Percentiles rank a stretch among this genome's conserved stretches.
phyloP scores from a whole-genome alignment of 179 eudicot species.

The Spinacia oleracea region DNA sequence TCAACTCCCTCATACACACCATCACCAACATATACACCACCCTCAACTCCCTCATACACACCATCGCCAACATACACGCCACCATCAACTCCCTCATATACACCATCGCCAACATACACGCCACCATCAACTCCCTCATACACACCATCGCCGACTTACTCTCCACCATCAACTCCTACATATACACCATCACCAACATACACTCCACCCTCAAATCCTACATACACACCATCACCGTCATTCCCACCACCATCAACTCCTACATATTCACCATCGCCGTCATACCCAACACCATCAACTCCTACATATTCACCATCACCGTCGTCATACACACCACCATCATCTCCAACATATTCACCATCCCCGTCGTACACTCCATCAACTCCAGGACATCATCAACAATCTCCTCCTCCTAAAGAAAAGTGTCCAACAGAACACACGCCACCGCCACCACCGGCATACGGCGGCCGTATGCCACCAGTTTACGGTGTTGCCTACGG shows the following conservation, averaged over 20 bases:
- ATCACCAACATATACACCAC: neutral
- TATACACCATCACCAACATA: conserved; percentile 17
- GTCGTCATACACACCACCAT: neutral
- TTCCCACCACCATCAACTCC: neutral
- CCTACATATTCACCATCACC: conserved; percentile 19
- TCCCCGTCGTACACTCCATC: conserved; percentile 8
- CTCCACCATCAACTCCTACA: conserved; percentile 9
- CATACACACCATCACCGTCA: conserved; percentile 18
- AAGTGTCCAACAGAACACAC: neutral
- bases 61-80: conserved; percentile 21
- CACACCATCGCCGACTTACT: conserved; percentile 11
- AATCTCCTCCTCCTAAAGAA: conserved; percentile 5
- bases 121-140: conserved; percentile 9
- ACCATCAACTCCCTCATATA: neutral
- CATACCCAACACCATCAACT: neutral
- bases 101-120: conserved; percentile 12
- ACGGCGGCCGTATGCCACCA: conserved; percentile 26
- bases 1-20: neutral
- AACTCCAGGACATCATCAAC: conserved; percentile 1
- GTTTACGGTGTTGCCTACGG: conserved; percentile 27
- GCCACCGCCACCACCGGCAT: conserved; percentile 10
- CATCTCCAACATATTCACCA: conserved; percentile 9
- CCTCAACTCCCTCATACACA: neutral
- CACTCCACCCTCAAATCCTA: neutral
- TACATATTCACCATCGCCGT: conserved; percentile 16